Evolutionary conservation across 2,329 filamentous ascomycete species (phyloP).

Genomic region (Coleophoma eucalyptorum): DNA sequence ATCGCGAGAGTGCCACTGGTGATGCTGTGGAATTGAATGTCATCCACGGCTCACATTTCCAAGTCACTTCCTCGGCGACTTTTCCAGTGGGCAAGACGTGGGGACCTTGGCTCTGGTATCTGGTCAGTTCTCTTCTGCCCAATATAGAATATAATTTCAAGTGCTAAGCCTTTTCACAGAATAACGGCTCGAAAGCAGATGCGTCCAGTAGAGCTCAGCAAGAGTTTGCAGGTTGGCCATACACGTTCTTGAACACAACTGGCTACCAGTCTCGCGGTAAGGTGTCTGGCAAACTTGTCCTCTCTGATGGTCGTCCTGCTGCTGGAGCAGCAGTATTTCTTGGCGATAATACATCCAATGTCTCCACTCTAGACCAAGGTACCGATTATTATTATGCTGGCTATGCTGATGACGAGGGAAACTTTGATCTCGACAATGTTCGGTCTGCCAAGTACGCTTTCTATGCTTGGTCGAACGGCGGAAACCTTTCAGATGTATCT

Average conservation of each 20-base stretch:
- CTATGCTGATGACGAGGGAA: constrained; percentile 37
- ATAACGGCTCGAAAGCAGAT: constrained; percentile 41
- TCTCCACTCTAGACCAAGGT: constrained; percentile 43
- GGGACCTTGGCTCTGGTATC: constrained; percentile 41
- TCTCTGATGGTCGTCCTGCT: constrained; percentile 44
- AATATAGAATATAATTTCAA: background rate
- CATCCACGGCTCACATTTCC: constrained; percentile 48
- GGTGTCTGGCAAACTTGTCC: constrained; percentile 37
- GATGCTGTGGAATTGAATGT: constrained; percentile 50
- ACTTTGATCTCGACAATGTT: constrained; percentile 39
- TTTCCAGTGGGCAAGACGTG: constrained; percentile 37
- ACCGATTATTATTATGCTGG: constrained; percentile 44
- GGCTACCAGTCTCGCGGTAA: constrained; percentile 45
- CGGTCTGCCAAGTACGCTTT: constrained; percentile 40
- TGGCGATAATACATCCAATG: constrained; percentile 40
- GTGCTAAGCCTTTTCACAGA: constrained; percentile 22
- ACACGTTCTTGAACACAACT: constrained; percentile 41
- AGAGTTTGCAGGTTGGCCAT: constrained; percentile 42
- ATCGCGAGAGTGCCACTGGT: constrained; percentile 44
- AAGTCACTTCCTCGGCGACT: constrained; percentile 30
- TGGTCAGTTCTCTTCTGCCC: constrained; percentile 11
- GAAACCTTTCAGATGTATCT: constrained; percentile 37
- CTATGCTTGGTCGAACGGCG: constrained; percentile 46
- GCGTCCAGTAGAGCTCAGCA: constrained; percentile 32
- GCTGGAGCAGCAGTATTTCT: constrained; percentile 44